Evolutionary conservation across 306 rosid species (phyloP).

Genomic region (Vachellia collinsii): DNA sequence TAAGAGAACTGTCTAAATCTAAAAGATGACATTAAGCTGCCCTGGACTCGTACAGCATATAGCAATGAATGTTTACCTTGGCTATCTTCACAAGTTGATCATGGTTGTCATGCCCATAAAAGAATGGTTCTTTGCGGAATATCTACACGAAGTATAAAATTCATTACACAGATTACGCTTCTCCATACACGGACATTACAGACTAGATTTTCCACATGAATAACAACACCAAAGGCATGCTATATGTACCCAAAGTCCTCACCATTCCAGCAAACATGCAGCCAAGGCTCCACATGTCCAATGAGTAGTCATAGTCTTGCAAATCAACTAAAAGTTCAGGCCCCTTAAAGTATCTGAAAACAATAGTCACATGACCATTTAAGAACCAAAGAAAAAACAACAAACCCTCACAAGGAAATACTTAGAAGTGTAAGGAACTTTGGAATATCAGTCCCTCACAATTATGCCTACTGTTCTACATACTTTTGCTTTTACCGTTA

Average conservation of each 20-base stretch:
- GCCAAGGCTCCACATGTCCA: constrained; percentile 99
- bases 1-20: neutral
- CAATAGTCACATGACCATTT: constrained; percentile 22
- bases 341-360: constrained; percentile 77
- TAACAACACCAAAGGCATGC: constrained; percentile 1
- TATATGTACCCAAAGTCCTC: constrained; percentile 38
- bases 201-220: neutral
- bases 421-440: neutral
- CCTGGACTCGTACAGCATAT: constrained; percentile 2
- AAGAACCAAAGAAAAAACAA: constrained; percentile 11
- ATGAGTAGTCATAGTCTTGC: constrained; percentile 81
- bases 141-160: constrained; percentile 49
- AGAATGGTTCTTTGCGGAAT: constrained; percentile 92
- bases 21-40: neutral
- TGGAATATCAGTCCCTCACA: constrained; percentile 1
- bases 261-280: constrained; percentile 99
- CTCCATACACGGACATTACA: neutral
- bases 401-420: constrained; percentile 6
- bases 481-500: constrained; percentile 8
- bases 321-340: constrained; percentile 83
- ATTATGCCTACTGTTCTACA: neutral
- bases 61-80: constrained; percentile 50
- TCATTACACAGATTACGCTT: constrained; percentile 13
- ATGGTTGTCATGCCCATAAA: constrained; percentile 97
- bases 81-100: constrained; percentile 84